phyloP scores from a whole-genome alignment of 176 grass and related monocot species.

The Thalia dealbata region DNA sequence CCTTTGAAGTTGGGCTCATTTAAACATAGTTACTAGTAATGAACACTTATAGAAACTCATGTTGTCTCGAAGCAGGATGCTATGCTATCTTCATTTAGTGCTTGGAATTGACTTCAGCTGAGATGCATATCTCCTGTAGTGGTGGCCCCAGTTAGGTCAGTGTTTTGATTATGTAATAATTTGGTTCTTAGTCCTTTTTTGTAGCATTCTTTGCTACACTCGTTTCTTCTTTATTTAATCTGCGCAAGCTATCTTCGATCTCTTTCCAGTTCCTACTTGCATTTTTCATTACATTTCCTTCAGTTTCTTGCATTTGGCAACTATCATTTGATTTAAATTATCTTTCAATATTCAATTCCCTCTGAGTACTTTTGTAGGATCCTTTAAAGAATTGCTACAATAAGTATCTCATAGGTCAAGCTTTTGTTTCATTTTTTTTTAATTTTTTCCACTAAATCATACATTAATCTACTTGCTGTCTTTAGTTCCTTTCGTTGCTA shows the following conservation, averaged over 20 bases:
- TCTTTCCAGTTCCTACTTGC: not conserved
- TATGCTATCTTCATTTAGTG: conserved; percentile 62
- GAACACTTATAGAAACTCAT: conserved; percentile 79
- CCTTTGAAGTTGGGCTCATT: conserved; percentile 57
- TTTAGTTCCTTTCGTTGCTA: not conserved
- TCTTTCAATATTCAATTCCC: not conserved
- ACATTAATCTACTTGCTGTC: not conserved
- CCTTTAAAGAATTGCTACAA: not conserved
- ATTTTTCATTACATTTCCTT: conserved; percentile 1
- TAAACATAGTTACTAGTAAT: conserved; percentile 36
- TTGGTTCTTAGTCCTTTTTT: conserved; percentile 44
- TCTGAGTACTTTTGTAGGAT: not conserved
- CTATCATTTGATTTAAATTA: not conserved
- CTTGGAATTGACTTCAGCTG: conserved; percentile 67
- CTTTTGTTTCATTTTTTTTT: not conserved
- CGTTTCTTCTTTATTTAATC: conserved; percentile 8
- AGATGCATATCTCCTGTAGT: conserved; percentile 72
- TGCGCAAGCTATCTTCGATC: not conserved
- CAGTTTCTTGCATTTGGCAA: not conserved
- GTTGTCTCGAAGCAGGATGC: conserved; percentile 91
- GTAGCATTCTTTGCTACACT: conserved; percentile 25
- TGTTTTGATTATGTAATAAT: conserved; percentile 61
- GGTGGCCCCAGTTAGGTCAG: conserved; percentile 74
- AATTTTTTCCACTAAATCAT: not conserved
- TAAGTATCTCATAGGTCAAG: not conserved